phyloP scores from a whole-genome alignment of 192 early-diverging fungal species.

The Allomyces macrogynus region DNA sequence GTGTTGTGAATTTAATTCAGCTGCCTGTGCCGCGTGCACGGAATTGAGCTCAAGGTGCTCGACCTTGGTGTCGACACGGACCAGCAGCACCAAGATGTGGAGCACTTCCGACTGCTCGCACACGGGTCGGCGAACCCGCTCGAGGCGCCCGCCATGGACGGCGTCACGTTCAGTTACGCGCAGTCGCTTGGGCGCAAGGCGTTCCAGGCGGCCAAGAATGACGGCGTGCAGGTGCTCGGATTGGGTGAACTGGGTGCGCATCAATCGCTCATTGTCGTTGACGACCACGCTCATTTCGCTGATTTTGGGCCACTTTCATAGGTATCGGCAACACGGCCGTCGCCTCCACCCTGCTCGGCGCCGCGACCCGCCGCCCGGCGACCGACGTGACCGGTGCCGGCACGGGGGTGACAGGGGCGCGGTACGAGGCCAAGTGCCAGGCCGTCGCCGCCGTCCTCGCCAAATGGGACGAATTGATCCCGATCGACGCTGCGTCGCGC shows the following conservation, averaged over 20 bases:
- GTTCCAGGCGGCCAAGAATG: neutral
- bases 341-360: conserved; percentile 6
- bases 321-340: conserved; percentile 12
- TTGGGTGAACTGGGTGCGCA: conserved; percentile 8
- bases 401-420: conserved; percentile 9
- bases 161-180: conserved; percentile 5
- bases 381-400: conserved; percentile 8
- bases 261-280: no score
- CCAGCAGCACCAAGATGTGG: neutral
- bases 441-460: neutral
- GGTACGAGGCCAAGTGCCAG: conserved; percentile 4
- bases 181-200: conserved; percentile 3
- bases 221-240: conserved; percentile 3
- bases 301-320: no score
- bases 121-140: neutral
- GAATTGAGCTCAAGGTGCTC: neutral
- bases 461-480: neutral
- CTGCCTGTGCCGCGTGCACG: neutral
- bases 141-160: conserved; percentile 7
- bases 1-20: neutral
- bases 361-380: conserved; percentile 5
- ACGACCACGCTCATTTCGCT: no score
- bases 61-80: neutral
- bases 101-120: conserved; percentile 1
- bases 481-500: neutral